phyloP scores from a whole-genome alignment of 2,329 filamentous ascomycete genomes.

The Fusarium sp. region DNA sequence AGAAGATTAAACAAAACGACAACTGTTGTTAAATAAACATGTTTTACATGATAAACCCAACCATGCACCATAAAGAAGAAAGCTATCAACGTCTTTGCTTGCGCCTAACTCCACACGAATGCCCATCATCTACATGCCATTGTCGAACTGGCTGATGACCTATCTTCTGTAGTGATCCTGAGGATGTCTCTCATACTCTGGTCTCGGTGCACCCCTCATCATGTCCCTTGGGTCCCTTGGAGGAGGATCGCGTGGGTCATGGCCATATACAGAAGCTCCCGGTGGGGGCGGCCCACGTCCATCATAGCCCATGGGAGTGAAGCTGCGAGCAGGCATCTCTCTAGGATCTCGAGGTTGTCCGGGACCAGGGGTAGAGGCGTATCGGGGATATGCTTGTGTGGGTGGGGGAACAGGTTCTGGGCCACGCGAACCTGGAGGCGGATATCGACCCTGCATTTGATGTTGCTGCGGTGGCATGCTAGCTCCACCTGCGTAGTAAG shows the following conservation, averaged over 20 bases:
- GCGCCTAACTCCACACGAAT: slow-evolving; percentile 7
- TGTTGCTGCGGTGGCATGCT: slow-evolving; percentile 46
- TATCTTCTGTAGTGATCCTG: slow-evolving; percentile 58
- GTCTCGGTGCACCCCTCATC: slow-evolving; percentile 57
- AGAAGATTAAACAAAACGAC: background rate
- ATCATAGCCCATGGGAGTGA: slow-evolving; percentile 60
- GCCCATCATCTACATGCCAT: background rate
- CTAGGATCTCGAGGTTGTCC: slow-evolving; percentile 55
- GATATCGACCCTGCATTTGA: slow-evolving; percentile 53
- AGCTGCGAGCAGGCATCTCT: slow-evolving; percentile 58
- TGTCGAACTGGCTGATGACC: background rate
- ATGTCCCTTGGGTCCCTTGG: slow-evolving; percentile 49
- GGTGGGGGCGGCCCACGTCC: slow-evolving; percentile 54
- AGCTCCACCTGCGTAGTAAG: slow-evolving; percentile 50
- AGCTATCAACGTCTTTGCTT: background rate
- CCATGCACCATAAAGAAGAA: background rate
- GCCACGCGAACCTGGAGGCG: slow-evolving; percentile 53
- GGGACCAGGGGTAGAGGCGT: slow-evolving; percentile 57
- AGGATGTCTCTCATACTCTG: slow-evolving; percentile 58
- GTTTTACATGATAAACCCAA: background rate
- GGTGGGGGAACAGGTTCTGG: slow-evolving; percentile 56
- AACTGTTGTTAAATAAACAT: background rate
- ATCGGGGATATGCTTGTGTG: slow-evolving; percentile 56
- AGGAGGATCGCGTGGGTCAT: slow-evolving; percentile 45
- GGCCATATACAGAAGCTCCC: slow-evolving; percentile 49